A percentile compares a stretch with the other conserved stretches of the same genome.
Evolutionary conservation across 192 early-diverging fungal species (phyloP).

Genomic region (Dimargaris xerosporica): DNA sequence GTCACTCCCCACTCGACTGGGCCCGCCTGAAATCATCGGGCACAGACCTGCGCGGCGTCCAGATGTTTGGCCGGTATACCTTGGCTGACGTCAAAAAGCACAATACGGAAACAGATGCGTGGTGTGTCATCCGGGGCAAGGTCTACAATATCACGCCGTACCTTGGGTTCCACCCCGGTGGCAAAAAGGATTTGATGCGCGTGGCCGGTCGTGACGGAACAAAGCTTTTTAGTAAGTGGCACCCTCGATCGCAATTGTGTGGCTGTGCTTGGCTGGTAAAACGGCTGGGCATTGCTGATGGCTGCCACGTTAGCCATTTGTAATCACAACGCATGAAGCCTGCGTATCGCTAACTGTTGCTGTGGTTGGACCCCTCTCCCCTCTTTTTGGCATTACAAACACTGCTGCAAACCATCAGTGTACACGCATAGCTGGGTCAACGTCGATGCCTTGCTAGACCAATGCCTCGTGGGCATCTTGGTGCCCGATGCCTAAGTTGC

Average conservation of each 20-base stretch:
- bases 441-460: constrained; percentile 68
- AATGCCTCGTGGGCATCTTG: constrained; percentile 50
- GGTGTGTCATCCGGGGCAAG: constrained; percentile 81
- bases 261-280: constrained; percentile 10
- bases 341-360: no score
- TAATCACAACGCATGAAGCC: no score
- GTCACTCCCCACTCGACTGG: constrained; percentile 88
- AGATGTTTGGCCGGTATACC: constrained; percentile 33
- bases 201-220: constrained; percentile 89
- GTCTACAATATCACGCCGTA: constrained; percentile 88
- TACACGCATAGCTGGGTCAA: constrained; percentile 94
- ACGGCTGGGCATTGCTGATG: no score
- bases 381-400: constrained; percentile 15
- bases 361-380: no score
- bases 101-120: constrained; percentile 60
- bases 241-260: constrained; percentile 11
- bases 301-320: no score
- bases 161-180: constrained; percentile 84
- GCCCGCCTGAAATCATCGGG: constrained; percentile 65
- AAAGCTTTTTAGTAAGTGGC: constrained; percentile 58
- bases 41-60: constrained; percentile 42
- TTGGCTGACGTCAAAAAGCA: constrained; percentile 61
- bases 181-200: constrained; percentile 57
- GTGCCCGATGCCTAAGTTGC: background rate
- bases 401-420: constrained; percentile 4